phyloP scores from a whole-genome alignment of 371 early-diverging fungal species.

The Rhizomucor pusillus region DNA sequence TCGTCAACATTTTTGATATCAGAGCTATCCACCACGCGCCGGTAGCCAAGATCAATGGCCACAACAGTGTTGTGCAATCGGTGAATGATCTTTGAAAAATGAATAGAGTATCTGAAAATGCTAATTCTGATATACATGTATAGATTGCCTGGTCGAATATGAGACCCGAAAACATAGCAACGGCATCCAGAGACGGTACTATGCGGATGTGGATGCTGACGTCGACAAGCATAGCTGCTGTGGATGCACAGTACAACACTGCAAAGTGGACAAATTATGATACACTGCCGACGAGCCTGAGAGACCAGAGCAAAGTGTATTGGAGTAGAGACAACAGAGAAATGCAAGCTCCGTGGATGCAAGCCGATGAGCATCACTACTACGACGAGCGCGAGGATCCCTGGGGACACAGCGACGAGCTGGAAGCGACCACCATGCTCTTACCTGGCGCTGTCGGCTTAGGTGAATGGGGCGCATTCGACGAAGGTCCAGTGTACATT shows the following conservation, averaged over 20 bases:
- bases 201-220: constrained; percentile 50
- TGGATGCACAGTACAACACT: constrained; percentile 21
- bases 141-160: constrained; percentile 64
- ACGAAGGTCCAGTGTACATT: constrained; percentile 19
- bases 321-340: not conserved
- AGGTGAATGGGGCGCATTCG: constrained; percentile 32
- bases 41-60: constrained; percentile 56
- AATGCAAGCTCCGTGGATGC: constrained; percentile 9
- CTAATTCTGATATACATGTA: not conserved
- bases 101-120: constrained; percentile 1
- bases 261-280: constrained; percentile 10
- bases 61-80: constrained; percentile 44
- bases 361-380: constrained; percentile 1
- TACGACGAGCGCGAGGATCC: constrained; percentile 11
- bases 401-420: constrained; percentile 3
- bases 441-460: constrained; percentile 25
- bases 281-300: constrained; percentile 10
- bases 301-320: constrained; percentile 2
- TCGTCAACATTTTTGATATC: constrained; percentile 78
- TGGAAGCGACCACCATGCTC: constrained; percentile 14
- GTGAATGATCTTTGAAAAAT: constrained; percentile 19
- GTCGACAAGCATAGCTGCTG: constrained; percentile 17
- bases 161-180: constrained; percentile 54
- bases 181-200: constrained; percentile 50
- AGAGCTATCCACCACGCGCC: constrained; percentile 50